These are phyloP conservation scores for Kappamyces sp. DNA, from an alignment of 192 early-diverging fungal genomes.

Conservation along the genomic window DNA sequence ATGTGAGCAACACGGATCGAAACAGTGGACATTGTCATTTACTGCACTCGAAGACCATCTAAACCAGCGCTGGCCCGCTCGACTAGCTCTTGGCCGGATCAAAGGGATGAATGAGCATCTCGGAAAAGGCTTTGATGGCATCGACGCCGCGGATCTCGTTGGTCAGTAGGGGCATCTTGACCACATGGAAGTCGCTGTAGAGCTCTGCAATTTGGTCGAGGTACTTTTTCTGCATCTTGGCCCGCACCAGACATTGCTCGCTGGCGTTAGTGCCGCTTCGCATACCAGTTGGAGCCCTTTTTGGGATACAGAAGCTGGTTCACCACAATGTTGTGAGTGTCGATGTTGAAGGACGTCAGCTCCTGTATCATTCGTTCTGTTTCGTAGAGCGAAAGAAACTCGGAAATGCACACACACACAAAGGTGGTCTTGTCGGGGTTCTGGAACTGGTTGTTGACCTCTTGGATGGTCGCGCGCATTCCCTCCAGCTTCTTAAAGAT, in stretches of 20 bases:
- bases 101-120: slow-evolving; percentile 83
- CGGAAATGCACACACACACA: slow-evolving; percentile 98
- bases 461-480: slow-evolving; percentile 94
- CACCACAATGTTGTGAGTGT: slow-evolving; percentile 99
- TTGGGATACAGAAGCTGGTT: slow-evolving; percentile 97
- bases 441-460: slow-evolving; percentile 99
- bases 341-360: slow-evolving; percentile 93
- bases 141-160: slow-evolving; percentile 94
- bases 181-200: slow-evolving; percentile 98
- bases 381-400: slow-evolving; percentile 99
- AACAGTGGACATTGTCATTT: too few relatives aligned
- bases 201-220: slow-evolving; percentile 97
- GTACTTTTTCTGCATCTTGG: slow-evolving; percentile 99
- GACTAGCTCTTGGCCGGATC: slow-evolving; percentile 9
- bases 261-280: slow-evolving; percentile 13
- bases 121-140: slow-evolving; percentile 84
- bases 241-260: slow-evolving; percentile 76
- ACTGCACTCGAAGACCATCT: not conserved
- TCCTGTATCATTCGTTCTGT: slow-evolving; percentile 99
- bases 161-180: slow-evolving; percentile 90
- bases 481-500: slow-evolving; percentile 92
- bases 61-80: not conserved
- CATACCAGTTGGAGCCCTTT: slow-evolving; percentile 41
- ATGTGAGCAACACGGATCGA: too few relatives aligned
- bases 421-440: slow-evolving; percentile 99